Base-by-base conservation (phyloP, 495 filamentous ascomycete species). In the Aspergillus incahuasiensis region DNA sequence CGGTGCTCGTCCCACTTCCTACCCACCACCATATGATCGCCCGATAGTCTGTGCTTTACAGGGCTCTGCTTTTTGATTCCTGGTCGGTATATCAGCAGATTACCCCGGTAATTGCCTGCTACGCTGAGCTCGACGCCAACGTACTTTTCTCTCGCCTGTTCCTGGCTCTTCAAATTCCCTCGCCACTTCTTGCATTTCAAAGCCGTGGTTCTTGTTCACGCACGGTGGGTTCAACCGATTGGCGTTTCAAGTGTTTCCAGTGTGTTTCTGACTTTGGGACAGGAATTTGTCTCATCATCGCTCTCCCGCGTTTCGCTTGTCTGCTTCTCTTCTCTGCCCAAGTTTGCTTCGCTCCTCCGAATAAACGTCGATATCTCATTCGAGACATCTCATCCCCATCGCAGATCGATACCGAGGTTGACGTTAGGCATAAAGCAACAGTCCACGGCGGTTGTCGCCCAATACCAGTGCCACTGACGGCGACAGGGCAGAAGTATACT, bases 151-250 rank as follows among this genome's bases (percentile, higher is more conserved):
- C 46, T 45, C 38, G 18, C 28, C 39, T 44, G 55, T 57, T 35
- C 55, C 55, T 48, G 54, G 47, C 38, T 46, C 28, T 20, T 28
- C 12, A 22, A 40, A 38, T 30, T 45, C n/a, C 38, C 46, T n/a
- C 52, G 11, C 30, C 4, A 8, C 39, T 41, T 55, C 21, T 39
- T 48, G 25, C 25, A 22, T 38, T 24, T n/a, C 18, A 6, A 61
- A 67, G 59, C 64, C 62, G 64, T 65, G 63, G 62, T 62, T 69
- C 57, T 19, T 16, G 34, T 16, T 15, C 19, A 20, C 0, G 11
- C 21, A 13, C 19, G 32, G 21, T 16, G 48, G 32, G 38, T 50
- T 40, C 43, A 49, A 2, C 21, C 25, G 18, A 8, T 25, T 46
- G 48, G 24, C 34, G 41, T 44, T 46, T 50, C 54, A 48, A 34